Percentiles rank a stretch among this genome's conserved stretches.
Evolutionary conservation across 2,329 filamentous ascomycete species (phyloP).

Genomic region (Exophiala calicioides): DNA sequence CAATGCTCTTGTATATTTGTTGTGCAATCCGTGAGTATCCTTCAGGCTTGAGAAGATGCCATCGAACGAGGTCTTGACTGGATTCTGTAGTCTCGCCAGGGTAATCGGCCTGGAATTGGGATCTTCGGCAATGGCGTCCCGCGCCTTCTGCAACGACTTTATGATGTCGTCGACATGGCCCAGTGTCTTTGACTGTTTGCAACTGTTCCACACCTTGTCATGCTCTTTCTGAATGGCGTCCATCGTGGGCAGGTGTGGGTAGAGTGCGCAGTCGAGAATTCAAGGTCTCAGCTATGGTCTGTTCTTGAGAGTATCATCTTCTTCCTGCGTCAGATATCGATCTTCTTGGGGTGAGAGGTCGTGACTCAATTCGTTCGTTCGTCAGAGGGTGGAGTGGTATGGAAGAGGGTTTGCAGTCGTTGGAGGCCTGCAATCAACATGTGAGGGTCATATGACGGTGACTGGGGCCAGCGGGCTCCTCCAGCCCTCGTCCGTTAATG

Average conservation of each 20-base stretch:
- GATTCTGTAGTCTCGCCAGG: slow-evolving; percentile 81
- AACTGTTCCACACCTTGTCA: slow-evolving; percentile 67
- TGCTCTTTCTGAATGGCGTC: slow-evolving; percentile 73
- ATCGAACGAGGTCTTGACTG: slow-evolving; percentile 78
- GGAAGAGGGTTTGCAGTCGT: no score
- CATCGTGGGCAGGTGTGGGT: slow-evolving; percentile 45
- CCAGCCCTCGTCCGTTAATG: no score
- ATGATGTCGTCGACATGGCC: slow-evolving; percentile 82
- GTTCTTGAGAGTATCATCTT: not conserved
- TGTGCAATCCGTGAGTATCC: slow-evolving; percentile 78
- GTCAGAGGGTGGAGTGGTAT: no score
- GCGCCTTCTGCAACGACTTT: slow-evolving; percentile 70
- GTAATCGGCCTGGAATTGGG: slow-evolving; percentile 70
- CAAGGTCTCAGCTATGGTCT: not conserved
- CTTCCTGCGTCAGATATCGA: not conserved
- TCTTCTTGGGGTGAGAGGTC: not conserved
- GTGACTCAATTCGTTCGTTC: not conserved
- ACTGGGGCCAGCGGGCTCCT: no score
- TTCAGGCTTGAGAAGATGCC: slow-evolving; percentile 78
- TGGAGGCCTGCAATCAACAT: no score
- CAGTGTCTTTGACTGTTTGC: slow-evolving; percentile 70
- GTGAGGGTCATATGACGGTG: no score
- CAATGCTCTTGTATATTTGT: slow-evolving; percentile 79
- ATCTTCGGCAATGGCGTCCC: slow-evolving; percentile 72
- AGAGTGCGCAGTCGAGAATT: not conserved